Conservation (phyloP, 2,329 filamentous ascomycete genomes). For the Ophiobolus disseminans region DNA sequence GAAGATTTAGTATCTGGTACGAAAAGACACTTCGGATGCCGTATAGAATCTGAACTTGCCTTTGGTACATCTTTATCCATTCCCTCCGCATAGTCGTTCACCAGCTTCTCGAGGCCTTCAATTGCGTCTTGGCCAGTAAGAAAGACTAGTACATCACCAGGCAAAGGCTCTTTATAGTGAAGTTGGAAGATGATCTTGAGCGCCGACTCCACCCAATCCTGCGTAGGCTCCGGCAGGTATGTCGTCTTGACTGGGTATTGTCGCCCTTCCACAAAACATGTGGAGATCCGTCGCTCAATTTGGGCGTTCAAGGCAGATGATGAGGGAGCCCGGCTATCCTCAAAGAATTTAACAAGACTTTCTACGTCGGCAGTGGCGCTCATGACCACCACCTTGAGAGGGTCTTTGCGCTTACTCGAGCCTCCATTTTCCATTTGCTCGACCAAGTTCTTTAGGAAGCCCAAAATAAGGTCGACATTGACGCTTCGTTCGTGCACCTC, state of each 20-base stretch:
- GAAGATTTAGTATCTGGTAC: slow-evolving; percentile 15
- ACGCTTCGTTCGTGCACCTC: slow-evolving; percentile 93
- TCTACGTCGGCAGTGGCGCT: slow-evolving; percentile 94
- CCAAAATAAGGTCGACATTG: slow-evolving; percentile 89
- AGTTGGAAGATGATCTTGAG: slow-evolving; percentile 85
- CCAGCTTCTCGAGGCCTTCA: slow-evolving; percentile 77
- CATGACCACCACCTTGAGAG: slow-evolving; percentile 93
- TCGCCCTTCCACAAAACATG: slow-evolving; percentile 79
- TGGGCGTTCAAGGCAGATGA: neutral
- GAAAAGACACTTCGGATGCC: too few species aligned
- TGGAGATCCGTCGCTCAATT: slow-evolving; percentile 41
- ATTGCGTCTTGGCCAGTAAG: slow-evolving; percentile 93
- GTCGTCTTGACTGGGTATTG: slow-evolving; percentile 83
- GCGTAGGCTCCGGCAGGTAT: slow-evolving; percentile 75
- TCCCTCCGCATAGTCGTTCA: slow-evolving; percentile 78
- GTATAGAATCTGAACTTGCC: too few species aligned
- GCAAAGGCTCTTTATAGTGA: slow-evolving; percentile 85
- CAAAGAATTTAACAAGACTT: slow-evolving; percentile 77
- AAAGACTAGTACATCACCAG: slow-evolving; percentile 92
- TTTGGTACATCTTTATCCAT: slow-evolving; percentile 79
- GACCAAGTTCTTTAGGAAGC: slow-evolving; percentile 83
- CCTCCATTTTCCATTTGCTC: slow-evolving; percentile 68
- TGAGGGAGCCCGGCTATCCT: slow-evolving; percentile 25
- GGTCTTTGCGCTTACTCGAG: slow-evolving; percentile 64
- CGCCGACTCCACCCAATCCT: slow-evolving; percentile 82